Conservation (phyloP, 768 basidiomycete species). For the Mycena leptocephala region DNA sequence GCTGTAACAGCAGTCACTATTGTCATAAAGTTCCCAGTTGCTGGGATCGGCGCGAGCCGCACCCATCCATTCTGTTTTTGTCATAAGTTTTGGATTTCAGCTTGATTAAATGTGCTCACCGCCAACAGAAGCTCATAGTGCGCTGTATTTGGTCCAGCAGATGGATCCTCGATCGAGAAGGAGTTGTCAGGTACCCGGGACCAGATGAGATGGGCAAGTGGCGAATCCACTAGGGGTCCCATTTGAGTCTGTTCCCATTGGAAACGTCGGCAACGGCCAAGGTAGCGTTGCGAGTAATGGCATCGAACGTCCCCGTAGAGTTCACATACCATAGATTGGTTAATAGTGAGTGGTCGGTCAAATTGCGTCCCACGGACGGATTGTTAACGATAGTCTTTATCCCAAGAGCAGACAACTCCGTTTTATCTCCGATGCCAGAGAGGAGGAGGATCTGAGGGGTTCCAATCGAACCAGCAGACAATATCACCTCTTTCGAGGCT, state of each 20-base stretch:
- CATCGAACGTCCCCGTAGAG: conserved; percentile 34
- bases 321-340: conserved; percentile 35
- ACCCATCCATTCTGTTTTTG: conserved; percentile 29
- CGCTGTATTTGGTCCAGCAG: conserved; percentile 37
- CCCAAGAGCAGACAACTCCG: conserved; percentile 25
- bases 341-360: conserved; percentile 36
- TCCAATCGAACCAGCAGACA: conserved; percentile 47
- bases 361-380: conserved; percentile 40
- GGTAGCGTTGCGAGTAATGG: conserved; percentile 28
- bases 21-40: conserved; percentile 29
- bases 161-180: conserved; percentile 36
- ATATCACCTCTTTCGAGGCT: conserved; percentile 47
- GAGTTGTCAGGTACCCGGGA: conserved; percentile 1
- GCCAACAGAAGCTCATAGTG: conserved; percentile 40
- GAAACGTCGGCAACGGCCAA: conserved; percentile 7
- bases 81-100: background rate
- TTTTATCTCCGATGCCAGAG: conserved; percentile 40
- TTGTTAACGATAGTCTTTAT: conserved; percentile 35
- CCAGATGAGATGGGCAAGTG: conserved; percentile 26
- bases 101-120: conserved; percentile 23
- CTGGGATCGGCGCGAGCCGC: conserved; percentile 4
- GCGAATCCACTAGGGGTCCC: conserved; percentile 30
- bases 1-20: conserved; percentile 29
- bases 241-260: conserved; percentile 36
- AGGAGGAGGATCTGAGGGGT: conserved; percentile 44